Evolutionary conservation across 768 basidiomycete species (phyloP), one percentile per base, ranked within the genome.

Genomic region (Russula compacta): DNA sequence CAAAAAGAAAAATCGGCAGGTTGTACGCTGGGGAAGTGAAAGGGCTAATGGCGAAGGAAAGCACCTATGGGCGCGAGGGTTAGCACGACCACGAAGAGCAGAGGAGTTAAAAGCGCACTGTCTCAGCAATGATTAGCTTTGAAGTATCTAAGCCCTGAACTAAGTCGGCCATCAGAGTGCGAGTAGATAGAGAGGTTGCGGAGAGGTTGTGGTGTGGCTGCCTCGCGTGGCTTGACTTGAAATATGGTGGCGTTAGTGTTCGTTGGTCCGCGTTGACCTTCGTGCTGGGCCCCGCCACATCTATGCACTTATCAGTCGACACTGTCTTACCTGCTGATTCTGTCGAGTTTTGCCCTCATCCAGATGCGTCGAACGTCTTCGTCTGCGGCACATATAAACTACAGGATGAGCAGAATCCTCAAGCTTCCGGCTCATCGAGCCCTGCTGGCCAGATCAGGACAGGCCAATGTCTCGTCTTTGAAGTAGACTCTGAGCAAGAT

Each of bases 311-410:
- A 38, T 44, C 55, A 43, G 47, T 80, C 66, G 83, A 92, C 72
- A 95, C 93, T 1, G 72, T 76, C n/a, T 86, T 83, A 68, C 92
- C 92, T 10, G 94, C 93, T 21, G 94, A 97, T 72, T 84, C 88
- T 11, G 79, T 93, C 57, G 97, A 98, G 68, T 98, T 94, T 71
- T 94, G 91, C 66, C 95, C 94, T 5, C 81, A 81, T 58, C 77
- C 78, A 12, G 74, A 75, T 29, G 78, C 77, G 52, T 74, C 77
- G 3, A 75, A 86, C 65, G 73, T 97, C 32, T 80, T 98, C 61
- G 87, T 86, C 2, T 92, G 92, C 67, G 95, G 95, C 21, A 98
- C 95, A 0, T 99, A 99, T 74, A 85, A 91, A 66, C 79, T 98
- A 21, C 77, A 85, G 46, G 71, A 81, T 10, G 53, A 60, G 6